phyloP scores from a whole-genome alignment of 2,329 filamentous ascomycete genomes.

The Phaeomoniella chlamydospora region DNA sequence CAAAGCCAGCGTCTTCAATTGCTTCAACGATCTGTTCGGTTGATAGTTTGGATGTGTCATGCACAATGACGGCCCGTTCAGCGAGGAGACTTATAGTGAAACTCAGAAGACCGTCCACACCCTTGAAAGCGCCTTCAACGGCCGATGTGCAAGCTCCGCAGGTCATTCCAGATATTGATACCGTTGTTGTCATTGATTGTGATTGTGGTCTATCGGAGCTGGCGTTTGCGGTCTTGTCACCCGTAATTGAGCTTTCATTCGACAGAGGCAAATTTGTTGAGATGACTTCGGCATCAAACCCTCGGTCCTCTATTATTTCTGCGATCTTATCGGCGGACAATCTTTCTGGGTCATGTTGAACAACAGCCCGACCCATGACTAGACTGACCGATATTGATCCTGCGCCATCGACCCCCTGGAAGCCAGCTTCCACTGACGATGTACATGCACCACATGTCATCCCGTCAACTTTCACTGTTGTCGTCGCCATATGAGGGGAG shows the following conservation, averaged over 20 bases:
- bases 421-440: slow-evolving; percentile 84
- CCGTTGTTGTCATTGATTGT: slow-evolving; percentile 53
- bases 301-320: slow-evolving; percentile 80
- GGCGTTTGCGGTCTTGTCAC: slow-evolving; percentile 15
- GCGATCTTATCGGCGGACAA: slow-evolving; percentile 62
- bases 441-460: slow-evolving; percentile 87
- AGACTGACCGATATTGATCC: slow-evolving; percentile 82
- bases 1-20: slow-evolving; percentile 84
- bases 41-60: slow-evolving; percentile 58
- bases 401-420: slow-evolving; percentile 67
- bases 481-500: slow-evolving; percentile 64
- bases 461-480: slow-evolving; percentile 78
- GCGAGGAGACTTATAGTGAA: slow-evolving; percentile 94
- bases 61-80: slow-evolving; percentile 76
- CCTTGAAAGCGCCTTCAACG: slow-evolving; percentile 68
- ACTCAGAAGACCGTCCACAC: slow-evolving; percentile 61
- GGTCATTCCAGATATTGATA: slow-evolving; percentile 92
- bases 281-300: slow-evolving; percentile 84
- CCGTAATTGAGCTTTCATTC: slow-evolving; percentile 39
- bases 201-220: slow-evolving; percentile 23
- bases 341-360: slow-evolving; percentile 68
- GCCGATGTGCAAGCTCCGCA: slow-evolving; percentile 93
- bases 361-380: slow-evolving; percentile 88
- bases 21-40: slow-evolving; percentile 63
- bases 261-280: slow-evolving; percentile 57